Evolutionary conservation across 345 rosid genomes (phyloP), one percentile per base, ranked within the genome.

Genomic region (Populus euphratica): DNA sequence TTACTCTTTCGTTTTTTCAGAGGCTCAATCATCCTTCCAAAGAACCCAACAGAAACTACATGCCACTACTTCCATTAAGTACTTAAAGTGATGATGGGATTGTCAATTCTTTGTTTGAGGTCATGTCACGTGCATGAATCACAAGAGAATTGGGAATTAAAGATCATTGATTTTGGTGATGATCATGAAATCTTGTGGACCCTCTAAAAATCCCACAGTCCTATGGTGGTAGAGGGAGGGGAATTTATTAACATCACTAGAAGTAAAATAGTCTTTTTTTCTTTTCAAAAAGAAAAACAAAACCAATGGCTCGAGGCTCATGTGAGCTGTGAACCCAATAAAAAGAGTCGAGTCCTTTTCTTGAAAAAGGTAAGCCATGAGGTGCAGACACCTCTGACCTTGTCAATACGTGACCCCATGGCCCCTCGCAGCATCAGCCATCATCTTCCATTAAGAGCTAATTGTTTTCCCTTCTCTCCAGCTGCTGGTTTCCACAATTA

Each of bases 341-440:
- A 39, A 78, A 68, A 52, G 23, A 41, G 62, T 43, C 1, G 35
- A 59, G 85, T 80, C 85, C 33, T 54, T 82, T 82, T 85, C 73
- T 29, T 50, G 61, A 17, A 78, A 82, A 82, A 82, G 79, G 80
- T 18, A 16, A 68, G 68, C 63, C 73, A 64, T 36, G 13, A 49
- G 66, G 70, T 13, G 36, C 49, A 11, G 73, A 70, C 69, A 70
- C 54, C 4, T 33, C 36, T 33, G 36, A 33, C 36, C 36, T 33
- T 33, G 36, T 33, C 36, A 4, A 33, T 33, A 33, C 36, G 36
- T 33, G 36, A 33, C 36, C 36, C 36, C 36, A 33, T 31, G 31
- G 20, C 70, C 64, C 73, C 52, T 1, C 29, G 5, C 2, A 31
- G 69, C 69, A 43, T 64, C 73, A 63, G 63, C 82, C 44, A 33